Conservation (phyloP, 345 rosid species). For the Physaria fendleri region DNA sequence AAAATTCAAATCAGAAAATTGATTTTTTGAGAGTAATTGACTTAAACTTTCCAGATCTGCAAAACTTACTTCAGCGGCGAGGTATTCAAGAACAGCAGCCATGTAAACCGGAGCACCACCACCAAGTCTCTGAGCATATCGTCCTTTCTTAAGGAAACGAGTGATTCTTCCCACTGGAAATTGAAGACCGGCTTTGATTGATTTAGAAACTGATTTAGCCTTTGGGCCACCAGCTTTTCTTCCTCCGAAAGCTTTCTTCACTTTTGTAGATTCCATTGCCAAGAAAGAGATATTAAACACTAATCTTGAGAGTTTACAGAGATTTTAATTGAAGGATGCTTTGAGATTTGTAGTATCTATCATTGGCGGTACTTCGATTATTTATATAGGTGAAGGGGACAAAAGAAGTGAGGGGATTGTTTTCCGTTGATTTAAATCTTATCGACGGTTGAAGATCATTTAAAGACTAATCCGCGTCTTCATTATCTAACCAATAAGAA, state of each 20-base stretch:
- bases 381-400: too few relatives aligned
- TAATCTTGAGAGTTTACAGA: too few relatives aligned
- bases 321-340: too few relatives aligned
- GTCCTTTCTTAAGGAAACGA: slow-evolving; percentile 68
- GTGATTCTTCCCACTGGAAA: slow-evolving; percentile 91
- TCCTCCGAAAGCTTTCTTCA: slow-evolving; percentile 76
- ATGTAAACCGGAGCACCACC: slow-evolving; percentile 73
- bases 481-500: too few relatives aligned
- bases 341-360: too few relatives aligned
- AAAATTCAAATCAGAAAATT: too few relatives aligned
- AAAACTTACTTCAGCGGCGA: slow-evolving; percentile 62
- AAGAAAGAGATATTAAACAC: too few relatives aligned
- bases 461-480: too few relatives aligned
- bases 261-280: slow-evolving; percentile 65
- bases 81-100: slow-evolving; percentile 84
- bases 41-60: background rate
- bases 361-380: too few relatives aligned
- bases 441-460: too few relatives aligned
- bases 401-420: too few relatives aligned
- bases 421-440: too few relatives aligned
- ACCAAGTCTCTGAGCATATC: slow-evolving; percentile 67
- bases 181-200: slow-evolving; percentile 72
- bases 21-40: background rate
- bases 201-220: slow-evolving; percentile 63
- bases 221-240: slow-evolving; percentile 77